phyloP scores from a whole-genome alignment of 768 basidiomycete genomes.

The Lactarius sp. region DNA sequence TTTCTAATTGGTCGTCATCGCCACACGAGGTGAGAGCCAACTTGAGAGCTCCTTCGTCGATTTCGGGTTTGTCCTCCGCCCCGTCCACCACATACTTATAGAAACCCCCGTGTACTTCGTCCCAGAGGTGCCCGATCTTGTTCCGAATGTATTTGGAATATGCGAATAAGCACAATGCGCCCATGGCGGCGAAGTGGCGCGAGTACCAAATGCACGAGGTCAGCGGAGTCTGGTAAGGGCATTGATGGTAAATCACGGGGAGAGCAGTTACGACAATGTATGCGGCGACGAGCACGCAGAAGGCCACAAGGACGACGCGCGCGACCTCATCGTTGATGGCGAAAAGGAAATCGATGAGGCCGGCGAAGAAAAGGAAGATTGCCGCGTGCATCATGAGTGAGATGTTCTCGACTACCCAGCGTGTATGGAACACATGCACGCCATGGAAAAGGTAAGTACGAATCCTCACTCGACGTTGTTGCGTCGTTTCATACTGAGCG shows the following conservation, averaged over 20 bases:
- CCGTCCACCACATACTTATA: neutral
- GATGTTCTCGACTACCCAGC: constrained; percentile 5
- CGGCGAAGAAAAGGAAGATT: constrained; percentile 5
- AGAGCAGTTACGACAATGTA: neutral
- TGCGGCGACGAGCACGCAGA: neutral
- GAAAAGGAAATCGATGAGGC: constrained; percentile 7
- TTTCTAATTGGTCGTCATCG: neutral
- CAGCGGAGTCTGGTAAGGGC: constrained; percentile 3
- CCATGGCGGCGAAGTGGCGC: neutral
- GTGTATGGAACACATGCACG: neutral
- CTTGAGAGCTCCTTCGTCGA: neutral
- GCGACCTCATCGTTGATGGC: constrained; percentile 4
- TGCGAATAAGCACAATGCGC: neutral
- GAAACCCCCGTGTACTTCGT: neutral
- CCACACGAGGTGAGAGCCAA: neutral
- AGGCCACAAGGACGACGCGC: neutral
- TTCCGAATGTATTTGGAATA: neutral
- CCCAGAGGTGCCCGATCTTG: neutral
- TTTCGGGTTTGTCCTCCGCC: neutral
- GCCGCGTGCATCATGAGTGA: neutral
- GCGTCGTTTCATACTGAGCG: neutral
- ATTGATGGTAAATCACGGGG: neutral
- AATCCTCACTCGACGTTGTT: constrained; percentile 8
- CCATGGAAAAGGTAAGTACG: constrained; percentile 13
- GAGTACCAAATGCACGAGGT: constrained; percentile 4